phyloP scores from a whole-genome alignment of 768 basidiomycete genomes.

The Collybiopsis confluens region DNA sequence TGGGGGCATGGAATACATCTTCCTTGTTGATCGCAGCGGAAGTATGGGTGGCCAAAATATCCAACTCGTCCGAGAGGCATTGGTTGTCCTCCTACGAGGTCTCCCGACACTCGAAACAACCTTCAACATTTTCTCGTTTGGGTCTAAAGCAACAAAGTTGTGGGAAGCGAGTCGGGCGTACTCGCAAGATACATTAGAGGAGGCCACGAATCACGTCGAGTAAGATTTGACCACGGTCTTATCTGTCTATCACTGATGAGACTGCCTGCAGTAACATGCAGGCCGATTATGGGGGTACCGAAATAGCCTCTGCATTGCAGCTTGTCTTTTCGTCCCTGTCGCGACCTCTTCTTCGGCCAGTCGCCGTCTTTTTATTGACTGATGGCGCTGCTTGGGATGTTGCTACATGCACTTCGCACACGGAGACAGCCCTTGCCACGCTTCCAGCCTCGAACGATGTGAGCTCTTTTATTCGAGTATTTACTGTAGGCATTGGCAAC shows the following conservation, averaged over 20 bases:
- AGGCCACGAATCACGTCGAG: background rate
- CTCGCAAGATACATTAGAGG: conserved; percentile 22
- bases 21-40: conserved; percentile 54
- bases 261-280: conserved; percentile 18
- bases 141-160: conserved; percentile 20
- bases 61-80: conserved; percentile 40
- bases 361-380: conserved; percentile 53
- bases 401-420: conserved; percentile 4
- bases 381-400: conserved; percentile 41
- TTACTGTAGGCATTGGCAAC: conserved; percentile 48
- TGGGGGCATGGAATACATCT: conserved; percentile 51
- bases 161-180: conserved; percentile 35
- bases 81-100: conserved; percentile 42
- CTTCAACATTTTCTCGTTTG: conserved; percentile 60
- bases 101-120: conserved; percentile 37
- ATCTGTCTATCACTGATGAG: conserved; percentile 18
- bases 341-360: conserved; percentile 26
- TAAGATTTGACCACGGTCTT: background rate
- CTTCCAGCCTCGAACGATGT: conserved; percentile 22
- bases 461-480: conserved; percentile 39
- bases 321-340: conserved; percentile 31
- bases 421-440: background rate
- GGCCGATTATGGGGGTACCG: conserved; percentile 48
- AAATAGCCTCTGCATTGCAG: conserved; percentile 40
- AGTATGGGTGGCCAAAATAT: conserved; percentile 45